Conservation (phyloP, 2,329 filamentous ascomycete genomes). For the Cladosporium halotolerans region DNA sequence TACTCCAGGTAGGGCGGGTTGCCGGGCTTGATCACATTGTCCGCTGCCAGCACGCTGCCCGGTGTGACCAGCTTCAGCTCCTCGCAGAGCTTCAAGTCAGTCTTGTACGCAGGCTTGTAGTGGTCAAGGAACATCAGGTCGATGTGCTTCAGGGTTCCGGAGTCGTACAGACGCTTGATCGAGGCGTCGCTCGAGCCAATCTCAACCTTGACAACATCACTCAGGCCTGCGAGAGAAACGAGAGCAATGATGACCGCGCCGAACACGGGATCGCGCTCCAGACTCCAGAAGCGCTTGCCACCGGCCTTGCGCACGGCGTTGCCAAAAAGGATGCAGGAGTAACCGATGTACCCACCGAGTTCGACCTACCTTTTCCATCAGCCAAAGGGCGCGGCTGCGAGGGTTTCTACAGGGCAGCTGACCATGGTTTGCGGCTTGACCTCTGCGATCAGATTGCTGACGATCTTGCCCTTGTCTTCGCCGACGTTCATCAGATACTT, state of each 20-base stretch:
- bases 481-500: slow-evolving; percentile 79
- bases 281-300: slow-evolving; percentile 60
- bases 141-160: slow-evolving; percentile 51
- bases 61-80: slow-evolving; percentile 57
- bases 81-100: slow-evolving; percentile 72
- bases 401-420: neutral
- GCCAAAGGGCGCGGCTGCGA: slow-evolving; percentile 12
- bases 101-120: slow-evolving; percentile 68
- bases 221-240: slow-evolving; percentile 68
- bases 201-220: slow-evolving; percentile 62
- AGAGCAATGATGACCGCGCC: slow-evolving; percentile 62
- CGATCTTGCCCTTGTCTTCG: slow-evolving; percentile 64
- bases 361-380: slow-evolving; percentile 49
- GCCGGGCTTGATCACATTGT: slow-evolving; percentile 66
- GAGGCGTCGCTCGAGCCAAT: slow-evolving; percentile 64
- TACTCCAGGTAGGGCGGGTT: slow-evolving; percentile 67
- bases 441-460: slow-evolving; percentile 61
- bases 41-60: slow-evolving; percentile 59
- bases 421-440: slow-evolving; percentile 62
- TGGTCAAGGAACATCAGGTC: slow-evolving; percentile 77
- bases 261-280: slow-evolving; percentile 70
- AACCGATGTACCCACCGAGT: slow-evolving; percentile 74
- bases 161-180: slow-evolving; percentile 52
- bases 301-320: slow-evolving; percentile 58
- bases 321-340: slow-evolving; percentile 72